A percentile compares a stretch with the other conserved stretches of the same genome.
These are phyloP conservation scores for Phoma sp. DNA, from an alignment of 2,329 filamentous ascomycete species.

Conservation along the genomic window DNA sequence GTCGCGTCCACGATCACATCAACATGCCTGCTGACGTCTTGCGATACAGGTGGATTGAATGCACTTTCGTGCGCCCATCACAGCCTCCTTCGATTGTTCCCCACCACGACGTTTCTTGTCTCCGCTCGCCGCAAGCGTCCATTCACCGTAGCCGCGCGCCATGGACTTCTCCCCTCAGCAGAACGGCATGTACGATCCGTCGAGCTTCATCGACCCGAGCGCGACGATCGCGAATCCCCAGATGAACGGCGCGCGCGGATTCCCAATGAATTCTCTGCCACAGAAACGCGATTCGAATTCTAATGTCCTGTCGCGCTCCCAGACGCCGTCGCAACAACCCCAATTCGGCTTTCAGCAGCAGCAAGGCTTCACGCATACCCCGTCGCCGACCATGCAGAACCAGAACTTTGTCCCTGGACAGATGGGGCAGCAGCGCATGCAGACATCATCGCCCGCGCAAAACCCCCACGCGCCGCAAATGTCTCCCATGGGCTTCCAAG, in stretches of 20 bases:
- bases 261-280: conserved; percentile 82
- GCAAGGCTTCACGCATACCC: conserved; percentile 81
- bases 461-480: conserved; percentile 62
- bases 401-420: conserved; percentile 69
- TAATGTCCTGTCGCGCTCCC: conserved; percentile 88
- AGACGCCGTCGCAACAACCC: conserved; percentile 82
- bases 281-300: conserved; percentile 90
- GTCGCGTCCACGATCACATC: conserved; percentile 39
- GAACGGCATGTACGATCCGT: conserved; percentile 46
- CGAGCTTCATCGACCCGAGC: conserved; percentile 50
- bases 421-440: conserved; percentile 69
- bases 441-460: conserved; percentile 91
- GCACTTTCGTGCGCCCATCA: conserved; percentile 28
- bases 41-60: conserved; percentile 36
- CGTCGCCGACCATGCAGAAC: conserved; percentile 89
- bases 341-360: conserved; percentile 69
- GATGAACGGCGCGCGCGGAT: conserved; percentile 77
- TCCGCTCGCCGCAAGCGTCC: conserved; percentile 11
- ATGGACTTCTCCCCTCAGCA: conserved; percentile 48
- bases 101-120: conserved; percentile 19
- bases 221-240: conserved; percentile 51
- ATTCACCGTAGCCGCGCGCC: conserved; percentile 30
- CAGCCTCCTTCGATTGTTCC: conserved; percentile 9
- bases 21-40: conserved; percentile 38
- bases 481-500: conserved; percentile 48